Base-by-base conservation (phyloP, 192 early-diverging fungal genomes). In the Backusella circina region DNA sequence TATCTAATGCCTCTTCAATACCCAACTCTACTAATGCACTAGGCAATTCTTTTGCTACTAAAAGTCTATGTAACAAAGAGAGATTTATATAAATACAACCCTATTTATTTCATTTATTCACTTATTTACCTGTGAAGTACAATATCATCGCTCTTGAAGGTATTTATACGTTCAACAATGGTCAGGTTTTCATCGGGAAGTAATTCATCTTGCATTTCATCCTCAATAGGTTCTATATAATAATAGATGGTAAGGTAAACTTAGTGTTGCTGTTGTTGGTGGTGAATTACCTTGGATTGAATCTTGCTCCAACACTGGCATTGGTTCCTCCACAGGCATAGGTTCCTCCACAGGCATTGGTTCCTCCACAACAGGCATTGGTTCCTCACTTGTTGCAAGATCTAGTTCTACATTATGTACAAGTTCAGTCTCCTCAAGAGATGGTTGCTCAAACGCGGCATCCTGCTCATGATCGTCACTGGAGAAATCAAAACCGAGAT, bases 11-110 rank as follows among this genome's bases (percentile, higher is more conserved):
- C 31, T 86, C 83, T 39, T 70, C 38, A 10, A 80, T 36, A 15
- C 73, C 67, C 16, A 84, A 65, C 31, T 84, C 80, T 57, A 77
- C 51, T 47, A 86, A 57, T 28, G 75, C 47, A 39, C 32, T 76
- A 5, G 82, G 70, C 26, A 86, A 51, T 78, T 86, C 85, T 39
- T 78, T 84, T 26, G 85, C 83, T 51, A 84, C 76, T 32, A 80
- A 77, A 33, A 82, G 65, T 79, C 85, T 85, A 70, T 2, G 38
- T 67, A 73, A n/a, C 65, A 74, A 15, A 77, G 67, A 47, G n/a
- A n/a, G n/a, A n/a, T n/a, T n/a, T n/a, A n/a, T n/a, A n/a, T n/a
- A n/a, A n/a, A n/a, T n/a, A n/a, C n/a, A n/a, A n/a, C n/a, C n/a
- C n/a, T n/a, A n/a, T n/a, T n/a, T n/a, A n/a, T n/a, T n/a, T n/a